phyloP scores from a whole-genome alignment of 331 rosid genomes.

The Pyrus hybrid region DNA sequence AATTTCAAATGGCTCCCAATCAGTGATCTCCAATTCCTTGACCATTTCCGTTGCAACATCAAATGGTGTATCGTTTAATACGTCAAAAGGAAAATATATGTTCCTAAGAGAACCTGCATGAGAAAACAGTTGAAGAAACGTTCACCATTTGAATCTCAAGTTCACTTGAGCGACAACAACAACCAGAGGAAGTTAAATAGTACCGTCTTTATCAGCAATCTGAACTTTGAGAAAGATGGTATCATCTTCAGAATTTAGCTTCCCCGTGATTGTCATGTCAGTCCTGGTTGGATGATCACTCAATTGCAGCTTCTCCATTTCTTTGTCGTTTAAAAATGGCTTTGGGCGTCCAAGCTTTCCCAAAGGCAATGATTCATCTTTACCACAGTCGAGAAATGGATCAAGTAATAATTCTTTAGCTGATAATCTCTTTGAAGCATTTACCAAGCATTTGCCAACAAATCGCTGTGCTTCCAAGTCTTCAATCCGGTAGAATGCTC shows the following conservation, averaged over 20 bases:
- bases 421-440: slow-evolving; percentile 52
- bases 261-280: slow-evolving; percentile 78
- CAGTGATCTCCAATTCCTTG: slow-evolving; percentile 72
- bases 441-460: slow-evolving; percentile 57
- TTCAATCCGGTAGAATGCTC: slow-evolving; percentile 50
- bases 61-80: slow-evolving; percentile 56
- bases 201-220: slow-evolving; percentile 61
- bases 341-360: slow-evolving; percentile 32
- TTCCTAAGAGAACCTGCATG: slow-evolving; percentile 60
- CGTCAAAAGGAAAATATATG: slow-evolving; percentile 72
- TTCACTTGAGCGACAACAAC: neutral
- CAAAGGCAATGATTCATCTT: slow-evolving; percentile 17
- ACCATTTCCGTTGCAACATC: slow-evolving; percentile 92
- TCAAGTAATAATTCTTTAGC: slow-evolving; percentile 67
- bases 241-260: slow-evolving; percentile 64
- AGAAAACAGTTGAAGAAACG: slow-evolving; percentile 10
- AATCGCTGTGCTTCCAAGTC: slow-evolving; percentile 57
- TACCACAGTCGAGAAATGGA: slow-evolving; percentile 49
- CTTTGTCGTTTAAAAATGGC: slow-evolving; percentile 60
- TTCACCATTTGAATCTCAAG: neutral
- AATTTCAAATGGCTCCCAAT: slow-evolving; percentile 78
- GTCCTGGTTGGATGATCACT: slow-evolving; percentile 32
- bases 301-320: slow-evolving; percentile 46
- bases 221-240: slow-evolving; percentile 77
- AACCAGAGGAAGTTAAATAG: neutral